Conservation (phyloP, 2,329 filamentous ascomycete species). For the Aspergillus cejpii region DNA sequence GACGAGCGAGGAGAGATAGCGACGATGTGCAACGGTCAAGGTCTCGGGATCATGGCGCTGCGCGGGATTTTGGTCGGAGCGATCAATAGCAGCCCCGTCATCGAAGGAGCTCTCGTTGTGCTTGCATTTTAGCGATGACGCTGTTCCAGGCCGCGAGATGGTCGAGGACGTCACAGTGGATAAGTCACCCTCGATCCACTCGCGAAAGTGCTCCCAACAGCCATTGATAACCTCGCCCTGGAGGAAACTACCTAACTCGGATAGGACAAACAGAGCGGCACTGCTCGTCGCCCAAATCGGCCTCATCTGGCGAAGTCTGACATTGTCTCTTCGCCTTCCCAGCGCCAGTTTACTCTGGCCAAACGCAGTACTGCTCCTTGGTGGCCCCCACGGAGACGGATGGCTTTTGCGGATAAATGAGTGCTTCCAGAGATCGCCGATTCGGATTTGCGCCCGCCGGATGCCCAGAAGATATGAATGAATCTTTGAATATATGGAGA, state of each 20-base stretch:
- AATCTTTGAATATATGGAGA: conserved; percentile 74
- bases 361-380: conserved; percentile 54
- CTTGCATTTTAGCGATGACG: conserved; percentile 24
- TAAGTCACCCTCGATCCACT: conserved; percentile 58
- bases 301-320: conserved; percentile 62
- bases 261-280: conserved; percentile 80
- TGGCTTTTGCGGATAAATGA: conserved; percentile 70
- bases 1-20: conserved; percentile 63
- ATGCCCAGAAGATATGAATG: conserved; percentile 83
- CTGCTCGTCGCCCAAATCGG: conserved; percentile 85
- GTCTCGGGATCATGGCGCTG: conserved; percentile 72
- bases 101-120: conserved; percentile 7
- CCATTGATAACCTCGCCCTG: conserved; percentile 81
- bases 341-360: conserved; percentile 56
- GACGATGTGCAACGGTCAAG: conserved; percentile 69
- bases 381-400: conserved; percentile 62
- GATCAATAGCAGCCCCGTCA: conserved; percentile 10
- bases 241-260: conserved; percentile 79
- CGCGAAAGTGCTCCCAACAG: conserved; percentile 71
- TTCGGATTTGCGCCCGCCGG: conserved; percentile 73
- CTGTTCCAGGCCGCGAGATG: conserved; percentile 36
- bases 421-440: conserved; percentile 82
- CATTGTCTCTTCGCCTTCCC: conserved; percentile 58
- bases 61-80: conserved; percentile 13
- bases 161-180: conserved; percentile 19